Percentiles rank a stretch among this genome's conserved stretches.
Conservation (phyloP, 306 rosid genomes). For the Acmispon strigosus region DNA sequence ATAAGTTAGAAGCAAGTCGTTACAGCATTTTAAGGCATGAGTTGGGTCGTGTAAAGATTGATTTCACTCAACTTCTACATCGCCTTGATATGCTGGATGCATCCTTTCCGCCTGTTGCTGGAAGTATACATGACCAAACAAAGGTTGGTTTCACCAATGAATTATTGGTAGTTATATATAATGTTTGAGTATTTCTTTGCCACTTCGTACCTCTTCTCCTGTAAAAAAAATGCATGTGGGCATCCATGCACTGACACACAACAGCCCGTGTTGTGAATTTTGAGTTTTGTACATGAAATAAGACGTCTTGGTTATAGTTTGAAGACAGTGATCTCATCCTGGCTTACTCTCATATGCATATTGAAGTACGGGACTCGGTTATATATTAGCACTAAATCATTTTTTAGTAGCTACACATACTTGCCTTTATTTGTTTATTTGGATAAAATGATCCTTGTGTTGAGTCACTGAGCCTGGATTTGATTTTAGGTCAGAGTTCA, state of each 20-base stretch:
- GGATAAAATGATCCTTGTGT: neutral
- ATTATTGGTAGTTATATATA: slow-evolving; percentile 3
- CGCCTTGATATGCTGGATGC: slow-evolving; percentile 52
- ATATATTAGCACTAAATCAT: neutral
- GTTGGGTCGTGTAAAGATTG: slow-evolving; percentile 51
- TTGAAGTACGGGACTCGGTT: neutral
- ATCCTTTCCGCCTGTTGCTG: slow-evolving; percentile 33
- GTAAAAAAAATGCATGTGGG: neutral
- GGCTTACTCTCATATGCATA: slow-evolving; percentile 9
- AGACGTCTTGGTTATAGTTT: neutral
- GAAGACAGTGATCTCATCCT: neutral
- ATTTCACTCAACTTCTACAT: slow-evolving; percentile 43
- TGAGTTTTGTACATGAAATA: neutral
- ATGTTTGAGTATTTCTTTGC: slow-evolving; percentile 6
- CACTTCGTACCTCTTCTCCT: neutral
- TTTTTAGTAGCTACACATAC: neutral
- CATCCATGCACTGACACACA: neutral
- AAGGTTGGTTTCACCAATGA: slow-evolving; percentile 59
- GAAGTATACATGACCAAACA: slow-evolving; percentile 28
- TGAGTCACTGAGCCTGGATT: neutral
- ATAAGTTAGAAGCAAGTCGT: slow-evolving; percentile 52
- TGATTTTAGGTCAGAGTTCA: neutral
- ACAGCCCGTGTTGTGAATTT: neutral
- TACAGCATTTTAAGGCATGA: slow-evolving; percentile 38
- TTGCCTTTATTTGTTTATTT: neutral